Percentiles rank a stretch among this genome's conserved stretches.
These are phyloP conservation scores for Rhizoclosmatium hyalinum DNA, from an alignment of 371 early-diverging fungal genomes.

Conservation along the genomic window DNA sequence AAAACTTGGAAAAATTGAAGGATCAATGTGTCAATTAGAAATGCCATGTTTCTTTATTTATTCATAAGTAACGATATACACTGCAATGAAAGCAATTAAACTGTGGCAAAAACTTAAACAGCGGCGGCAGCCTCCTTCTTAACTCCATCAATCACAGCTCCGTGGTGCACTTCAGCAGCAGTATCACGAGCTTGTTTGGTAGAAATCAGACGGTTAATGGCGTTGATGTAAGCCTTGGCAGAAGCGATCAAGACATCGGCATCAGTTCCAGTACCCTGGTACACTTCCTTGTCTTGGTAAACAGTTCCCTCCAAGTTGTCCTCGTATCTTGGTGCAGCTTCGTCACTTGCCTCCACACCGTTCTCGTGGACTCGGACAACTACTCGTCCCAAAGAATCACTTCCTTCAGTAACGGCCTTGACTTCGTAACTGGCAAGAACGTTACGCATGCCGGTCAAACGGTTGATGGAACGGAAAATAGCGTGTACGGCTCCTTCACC, in stretches of 20 bases:
- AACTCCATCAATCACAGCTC: neutral
- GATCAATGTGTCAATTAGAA: too few species aligned
- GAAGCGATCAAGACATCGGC: slow-evolving; percentile 83
- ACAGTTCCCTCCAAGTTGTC: slow-evolving; percentile 18
- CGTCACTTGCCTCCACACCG: slow-evolving; percentile 1
- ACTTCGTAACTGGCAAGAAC: slow-evolving; percentile 81
- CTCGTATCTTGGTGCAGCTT: slow-evolving; percentile 17
- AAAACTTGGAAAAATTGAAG: too few species aligned
- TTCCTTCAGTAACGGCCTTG: slow-evolving; percentile 82
- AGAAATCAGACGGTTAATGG: slow-evolving; percentile 75
- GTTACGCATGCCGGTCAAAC: slow-evolving; percentile 65
- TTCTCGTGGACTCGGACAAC: slow-evolving; percentile 70
- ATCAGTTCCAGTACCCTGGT: slow-evolving; percentile 77
- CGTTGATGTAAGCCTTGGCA: slow-evolving; percentile 84
- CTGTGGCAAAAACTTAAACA: neutral
- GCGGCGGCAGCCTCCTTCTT: slow-evolving; percentile 22
- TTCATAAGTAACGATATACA: too few species aligned
- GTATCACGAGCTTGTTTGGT: slow-evolving; percentile 23
- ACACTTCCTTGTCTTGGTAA: slow-evolving; percentile 39
- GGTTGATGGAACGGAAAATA: slow-evolving; percentile 82
- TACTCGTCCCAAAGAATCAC: slow-evolving; percentile 86
- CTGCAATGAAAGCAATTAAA: too few species aligned
- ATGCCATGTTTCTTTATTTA: too few species aligned
- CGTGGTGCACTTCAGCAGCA: neutral
- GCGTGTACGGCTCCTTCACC: slow-evolving; percentile 88